phyloP scores from a whole-genome alignment of 768 basidiomycete species.

The Amanita pallidorosea region DNA sequence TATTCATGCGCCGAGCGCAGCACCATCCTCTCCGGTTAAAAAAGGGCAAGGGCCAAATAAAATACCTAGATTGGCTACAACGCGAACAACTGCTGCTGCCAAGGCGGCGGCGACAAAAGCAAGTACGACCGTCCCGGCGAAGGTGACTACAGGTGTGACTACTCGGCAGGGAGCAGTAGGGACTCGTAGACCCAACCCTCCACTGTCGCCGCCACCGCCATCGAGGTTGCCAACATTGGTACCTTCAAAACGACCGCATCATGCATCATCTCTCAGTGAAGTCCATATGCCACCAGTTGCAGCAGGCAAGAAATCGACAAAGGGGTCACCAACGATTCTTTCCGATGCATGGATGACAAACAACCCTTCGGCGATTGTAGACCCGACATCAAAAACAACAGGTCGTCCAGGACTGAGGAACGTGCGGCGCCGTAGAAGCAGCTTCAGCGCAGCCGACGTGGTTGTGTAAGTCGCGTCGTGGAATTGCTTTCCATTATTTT shows the following conservation, averaged over 20 bases:
- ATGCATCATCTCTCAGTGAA: slow-evolving; percentile 39
- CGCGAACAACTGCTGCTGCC: slow-evolving; percentile 38
- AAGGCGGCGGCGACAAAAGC: slow-evolving; percentile 27
- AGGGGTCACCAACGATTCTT: slow-evolving; percentile 11
- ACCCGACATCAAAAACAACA: slow-evolving; percentile 59
- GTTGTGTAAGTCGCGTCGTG: slow-evolving; percentile 39
- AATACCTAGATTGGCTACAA: slow-evolving; percentile 54
- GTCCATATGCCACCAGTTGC: slow-evolving; percentile 27
- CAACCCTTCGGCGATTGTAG: slow-evolving; percentile 57
- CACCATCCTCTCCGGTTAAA: slow-evolving; percentile 26
- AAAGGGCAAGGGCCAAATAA: slow-evolving; percentile 49
- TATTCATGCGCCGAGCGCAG: slow-evolving; percentile 17
- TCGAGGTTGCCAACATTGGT: slow-evolving; percentile 71
- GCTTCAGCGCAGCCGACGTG: slow-evolving; percentile 81
- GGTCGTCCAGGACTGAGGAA: slow-evolving; percentile 60
- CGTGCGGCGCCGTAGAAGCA: slow-evolving; percentile 70
- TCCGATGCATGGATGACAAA: slow-evolving; percentile 72
- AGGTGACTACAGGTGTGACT: slow-evolving; percentile 14
- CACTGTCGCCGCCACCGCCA: slow-evolving; percentile 49
- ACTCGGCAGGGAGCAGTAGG: slow-evolving; percentile 3
- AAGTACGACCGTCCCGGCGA: slow-evolving; percentile 11
- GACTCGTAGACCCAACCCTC: slow-evolving; percentile 28
- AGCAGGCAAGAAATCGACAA: slow-evolving; percentile 1
- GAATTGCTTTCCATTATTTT: slow-evolving; percentile 1
- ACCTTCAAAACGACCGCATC: slow-evolving; percentile 41